Base-by-base conservation (phyloP, 768 basidiomycete genomes). In the Cystobasidium ongulense region DNA sequence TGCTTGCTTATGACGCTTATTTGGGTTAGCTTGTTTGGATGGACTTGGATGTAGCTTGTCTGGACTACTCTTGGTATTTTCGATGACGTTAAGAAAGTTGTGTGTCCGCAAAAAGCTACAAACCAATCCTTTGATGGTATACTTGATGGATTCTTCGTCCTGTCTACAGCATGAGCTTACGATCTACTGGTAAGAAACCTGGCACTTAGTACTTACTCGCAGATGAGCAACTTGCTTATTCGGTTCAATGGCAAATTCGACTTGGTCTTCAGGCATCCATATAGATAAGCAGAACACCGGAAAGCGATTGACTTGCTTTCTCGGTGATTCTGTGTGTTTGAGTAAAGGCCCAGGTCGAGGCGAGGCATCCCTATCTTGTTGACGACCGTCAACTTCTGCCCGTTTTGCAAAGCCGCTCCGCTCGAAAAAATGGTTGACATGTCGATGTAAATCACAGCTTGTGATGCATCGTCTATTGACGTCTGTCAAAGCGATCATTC, bases 221-320 rank as follows among this genome's bases (percentile, higher is more conserved):
- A 94, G 83, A 70, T 88, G 85, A 36, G 93, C 83, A 4, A 82
- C 78, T 2, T 83, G 82, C 82, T 93, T 94, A 21, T 86, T 83
- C n/a, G 92, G 91, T 76, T 90, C 91, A 33, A 92, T 78, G 74
- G 87, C 86, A 71, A 89, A 88, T 78, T 96, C 92, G 10, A 96
- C 83, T 31, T 87, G 83, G 29, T 83, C 81, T 1, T 87, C 82
- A 53, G 91, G 87, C 23, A 93, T 81, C 10, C 82, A 84, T 73
- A 98, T 79, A 78, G 90, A 88, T 59, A 98, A 82, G 57, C 92
- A 88, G 80, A 90, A 97, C 74, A 92, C 86, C 3, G 92, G 88
- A 80, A 86, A 86, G 80, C 87, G 88, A 78, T 92, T 91, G 27
- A 67, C 38, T 3, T 33, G 27, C 63, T 75, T 75, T 17, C 70